phyloP scores from a whole-genome alignment of 2,329 filamentous ascomycete species.

The Tothia fuscella region DNA sequence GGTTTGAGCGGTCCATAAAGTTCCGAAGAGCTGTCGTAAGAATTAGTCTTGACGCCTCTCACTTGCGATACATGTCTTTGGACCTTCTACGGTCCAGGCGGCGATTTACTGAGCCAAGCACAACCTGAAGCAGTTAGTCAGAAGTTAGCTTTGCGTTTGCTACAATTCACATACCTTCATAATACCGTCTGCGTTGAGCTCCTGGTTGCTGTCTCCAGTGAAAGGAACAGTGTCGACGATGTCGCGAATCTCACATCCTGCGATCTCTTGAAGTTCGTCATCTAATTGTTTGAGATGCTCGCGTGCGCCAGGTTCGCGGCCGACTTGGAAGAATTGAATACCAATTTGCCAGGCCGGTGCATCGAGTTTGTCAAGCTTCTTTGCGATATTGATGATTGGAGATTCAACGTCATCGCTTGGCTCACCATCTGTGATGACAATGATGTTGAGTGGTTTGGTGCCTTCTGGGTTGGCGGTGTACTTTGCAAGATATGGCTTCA shows the following conservation, averaged over 20 bases:
- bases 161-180: constrained; percentile 45
- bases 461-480: constrained; percentile 38
- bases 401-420: constrained; percentile 68
- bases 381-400: constrained; percentile 54
- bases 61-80: constrained; percentile 5
- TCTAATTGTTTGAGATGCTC: constrained; percentile 61
- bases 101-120: constrained; percentile 10
- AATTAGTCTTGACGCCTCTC: background rate
- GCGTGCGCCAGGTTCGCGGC: constrained; percentile 54
- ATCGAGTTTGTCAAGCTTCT: constrained; percentile 54
- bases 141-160: constrained; percentile 39
- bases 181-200: constrained; percentile 56
- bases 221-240: constrained; percentile 88
- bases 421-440: constrained; percentile 82
- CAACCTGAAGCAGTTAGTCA: constrained; percentile 59
- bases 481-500: constrained; percentile 56
- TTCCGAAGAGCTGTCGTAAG: background rate
- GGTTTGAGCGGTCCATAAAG: background rate
- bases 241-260: constrained; percentile 54
- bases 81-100: constrained; percentile 11
- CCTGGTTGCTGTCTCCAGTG: constrained; percentile 37
- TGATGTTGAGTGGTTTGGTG: constrained; percentile 76
- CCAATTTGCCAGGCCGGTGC: constrained; percentile 75
- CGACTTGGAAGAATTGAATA: constrained; percentile 94
- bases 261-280: constrained; percentile 49